A percentile compares a stretch with the other conserved stretches of the same genome.
Evolutionary conservation across 768 basidiomycete species (phyloP).

Genomic region (Boletus rubropictus): DNA sequence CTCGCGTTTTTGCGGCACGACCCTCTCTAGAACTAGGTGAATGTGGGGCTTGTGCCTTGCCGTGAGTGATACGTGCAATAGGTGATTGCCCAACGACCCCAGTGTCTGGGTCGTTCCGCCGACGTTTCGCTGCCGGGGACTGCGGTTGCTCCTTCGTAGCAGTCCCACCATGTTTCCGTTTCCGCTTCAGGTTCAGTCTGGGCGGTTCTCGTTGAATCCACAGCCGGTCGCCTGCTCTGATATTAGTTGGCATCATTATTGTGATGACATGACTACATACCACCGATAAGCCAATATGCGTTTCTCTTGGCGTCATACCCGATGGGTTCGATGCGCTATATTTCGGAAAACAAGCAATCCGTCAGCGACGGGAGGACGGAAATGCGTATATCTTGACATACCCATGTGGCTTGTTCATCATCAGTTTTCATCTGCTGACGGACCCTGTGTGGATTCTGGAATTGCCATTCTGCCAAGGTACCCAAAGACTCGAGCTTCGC

Average conservation of each 20-base stretch:
- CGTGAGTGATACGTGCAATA: constrained; percentile 9
- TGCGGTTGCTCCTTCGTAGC: constrained; percentile 17
- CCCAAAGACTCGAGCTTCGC: constrained; percentile 72
- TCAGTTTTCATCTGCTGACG: constrained; percentile 72
- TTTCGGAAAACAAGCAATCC: constrained; percentile 1
- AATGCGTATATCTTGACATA: constrained; percentile 31
- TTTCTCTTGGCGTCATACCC: constrained; percentile 77
- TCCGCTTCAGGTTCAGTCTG: constrained; percentile 40
- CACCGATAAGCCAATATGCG: constrained; percentile 82
- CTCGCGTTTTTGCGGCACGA: constrained; percentile 65
- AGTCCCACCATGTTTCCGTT: constrained; percentile 32
- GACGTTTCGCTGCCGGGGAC: constrained; percentile 23
- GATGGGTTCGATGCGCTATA: constrained; percentile 76
- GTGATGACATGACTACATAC: constrained; percentile 32
- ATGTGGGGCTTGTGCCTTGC: constrained; percentile 8
- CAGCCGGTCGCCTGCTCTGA: constrained; percentile 61
- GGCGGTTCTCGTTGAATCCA: constrained; percentile 79
- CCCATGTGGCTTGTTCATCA: constrained; percentile 76
- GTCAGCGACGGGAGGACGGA: constrained; percentile 1
- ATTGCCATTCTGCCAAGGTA: constrained; percentile 78
- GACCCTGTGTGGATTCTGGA: constrained; percentile 68
- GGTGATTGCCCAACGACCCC: constrained; percentile 4
- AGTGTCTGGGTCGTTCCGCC: constrained; percentile 12
- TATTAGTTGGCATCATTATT: background rate
- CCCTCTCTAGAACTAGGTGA: constrained; percentile 39